phyloP scores from a whole-genome alignment of 1,284 basidiomycete species.

The Ganoderma lucidum region DNA sequence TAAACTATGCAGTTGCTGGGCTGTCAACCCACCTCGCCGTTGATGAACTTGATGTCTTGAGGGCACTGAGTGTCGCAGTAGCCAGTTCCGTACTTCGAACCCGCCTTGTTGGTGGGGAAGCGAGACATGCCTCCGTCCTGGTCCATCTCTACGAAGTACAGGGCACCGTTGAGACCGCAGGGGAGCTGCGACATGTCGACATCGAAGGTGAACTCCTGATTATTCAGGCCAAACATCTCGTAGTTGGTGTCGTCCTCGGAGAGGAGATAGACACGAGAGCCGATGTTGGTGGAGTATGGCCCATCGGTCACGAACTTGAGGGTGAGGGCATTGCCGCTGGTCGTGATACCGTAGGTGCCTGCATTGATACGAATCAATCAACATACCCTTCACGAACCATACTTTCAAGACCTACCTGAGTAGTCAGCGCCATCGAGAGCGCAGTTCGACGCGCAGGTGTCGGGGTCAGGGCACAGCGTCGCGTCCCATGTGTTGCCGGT shows the following conservation, averaged over 20 bases:
- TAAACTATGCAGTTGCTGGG: slow-evolving; percentile 7
- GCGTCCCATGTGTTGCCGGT: slow-evolving; percentile 46
- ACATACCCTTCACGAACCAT: neutral
- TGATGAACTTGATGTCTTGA: slow-evolving; percentile 62
- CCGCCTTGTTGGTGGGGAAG: slow-evolving; percentile 53
- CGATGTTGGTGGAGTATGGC: slow-evolving; percentile 51
- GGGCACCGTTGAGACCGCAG: slow-evolving; percentile 63
- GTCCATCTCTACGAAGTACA: slow-evolving; percentile 52
- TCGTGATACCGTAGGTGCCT: slow-evolving; percentile 49
- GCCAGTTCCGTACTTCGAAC: slow-evolving; percentile 62
- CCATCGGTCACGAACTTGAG: slow-evolving; percentile 59
- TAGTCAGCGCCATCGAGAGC: slow-evolving; percentile 69
- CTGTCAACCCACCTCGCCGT: slow-evolving; percentile 47
- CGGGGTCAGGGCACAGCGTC: slow-evolving; percentile 45
- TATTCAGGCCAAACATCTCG: slow-evolving; percentile 60
- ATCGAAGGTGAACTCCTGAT: slow-evolving; percentile 66
- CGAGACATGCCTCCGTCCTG: slow-evolving; percentile 48
- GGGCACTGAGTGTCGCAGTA: slow-evolving; percentile 61
- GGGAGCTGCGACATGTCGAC: slow-evolving; percentile 63
- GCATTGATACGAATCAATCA: neutral
- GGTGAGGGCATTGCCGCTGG: slow-evolving; percentile 54
- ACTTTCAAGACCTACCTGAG: slow-evolving; percentile 36
- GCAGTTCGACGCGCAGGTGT: slow-evolving; percentile 53
- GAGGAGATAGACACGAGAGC: slow-evolving; percentile 66
- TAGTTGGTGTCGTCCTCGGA: slow-evolving; percentile 49